Conservation (phyloP, 768 basidiomycete genomes). For the Mycena pura region DNA sequence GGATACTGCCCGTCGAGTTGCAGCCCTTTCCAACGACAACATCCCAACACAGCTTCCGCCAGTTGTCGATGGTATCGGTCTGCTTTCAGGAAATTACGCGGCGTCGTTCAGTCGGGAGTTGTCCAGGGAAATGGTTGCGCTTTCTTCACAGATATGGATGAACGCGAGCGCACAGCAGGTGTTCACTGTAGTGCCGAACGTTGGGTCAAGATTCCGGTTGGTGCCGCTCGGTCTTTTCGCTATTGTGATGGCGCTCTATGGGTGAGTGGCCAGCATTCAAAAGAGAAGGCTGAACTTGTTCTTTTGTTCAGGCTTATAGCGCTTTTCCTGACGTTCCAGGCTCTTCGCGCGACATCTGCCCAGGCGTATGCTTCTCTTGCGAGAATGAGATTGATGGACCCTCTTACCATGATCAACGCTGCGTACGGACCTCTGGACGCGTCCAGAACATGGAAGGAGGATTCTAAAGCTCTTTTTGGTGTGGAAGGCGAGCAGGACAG, state of each 20-base stretch:
- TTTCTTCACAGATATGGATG: slow-evolving; percentile 5
- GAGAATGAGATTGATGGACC: not conserved
- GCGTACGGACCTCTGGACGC: not conserved
- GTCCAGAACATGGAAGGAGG: not conserved
- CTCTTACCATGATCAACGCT: not conserved
- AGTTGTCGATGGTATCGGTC: slow-evolving; percentile 17
- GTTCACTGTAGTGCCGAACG: slow-evolving; percentile 1
- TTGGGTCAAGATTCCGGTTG: slow-evolving; percentile 10
- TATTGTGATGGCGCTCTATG: not conserved
- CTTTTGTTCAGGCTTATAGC: not conserved
- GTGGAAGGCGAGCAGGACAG: not conserved
- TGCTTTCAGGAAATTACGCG: slow-evolving; percentile 4
- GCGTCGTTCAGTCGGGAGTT: slow-evolving; percentile 18
- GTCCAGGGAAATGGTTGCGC: slow-evolving; percentile 23
- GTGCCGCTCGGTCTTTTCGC: not conserved
- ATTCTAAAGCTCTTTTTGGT: not conserved
- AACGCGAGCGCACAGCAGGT: not conserved
- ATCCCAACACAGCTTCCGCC: not conserved
- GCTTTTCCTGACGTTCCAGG: not conserved
- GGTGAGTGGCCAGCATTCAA: not conserved
- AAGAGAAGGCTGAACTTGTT: not conserved
- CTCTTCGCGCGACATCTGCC: not conserved
- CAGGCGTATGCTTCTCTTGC: not conserved
- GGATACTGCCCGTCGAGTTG: not conserved
- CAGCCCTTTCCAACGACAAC: not conserved